These are phyloP conservation scores for Dactylellina parvicollis DNA, from an alignment of 2,329 filamentous ascomycete genomes.

Conservation along the genomic window DNA sequence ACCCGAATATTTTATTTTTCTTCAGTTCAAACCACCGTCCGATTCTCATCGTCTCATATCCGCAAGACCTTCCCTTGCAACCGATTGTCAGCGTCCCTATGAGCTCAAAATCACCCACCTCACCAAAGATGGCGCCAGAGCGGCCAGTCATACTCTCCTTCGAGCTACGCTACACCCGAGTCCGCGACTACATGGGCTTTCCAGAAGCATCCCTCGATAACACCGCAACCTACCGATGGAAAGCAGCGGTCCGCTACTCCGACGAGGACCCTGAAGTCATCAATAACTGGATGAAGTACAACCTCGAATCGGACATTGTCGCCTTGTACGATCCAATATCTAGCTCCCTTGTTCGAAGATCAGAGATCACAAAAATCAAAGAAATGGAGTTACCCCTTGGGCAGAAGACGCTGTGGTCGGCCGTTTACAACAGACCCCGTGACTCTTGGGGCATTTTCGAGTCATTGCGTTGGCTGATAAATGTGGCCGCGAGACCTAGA, in stretches of 20 bases:
- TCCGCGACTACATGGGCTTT: constrained; percentile 35
- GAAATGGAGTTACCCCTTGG: constrained; percentile 24
- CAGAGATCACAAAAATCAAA: constrained; percentile 20
- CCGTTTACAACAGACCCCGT: constrained; percentile 12
- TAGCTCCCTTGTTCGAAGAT: constrained; percentile 9
- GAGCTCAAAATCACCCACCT: not conserved
- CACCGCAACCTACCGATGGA: constrained; percentile 7
- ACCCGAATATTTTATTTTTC: too few relatives aligned
- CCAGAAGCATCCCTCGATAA: constrained; percentile 25
- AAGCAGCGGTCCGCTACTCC: constrained; percentile 25
- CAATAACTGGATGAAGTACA: constrained; percentile 21
- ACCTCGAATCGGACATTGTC: constrained; percentile 23
- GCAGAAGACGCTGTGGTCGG: constrained; percentile 15
- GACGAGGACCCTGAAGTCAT: constrained; percentile 21
- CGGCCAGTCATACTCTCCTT: constrained; percentile 21
- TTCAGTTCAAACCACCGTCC: too few relatives aligned
- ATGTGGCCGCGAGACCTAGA: constrained; percentile 2
- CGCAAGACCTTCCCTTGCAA: not conserved
- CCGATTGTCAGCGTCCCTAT: too few relatives aligned
- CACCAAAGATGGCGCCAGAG: not conserved
- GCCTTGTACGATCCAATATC: constrained; percentile 19
- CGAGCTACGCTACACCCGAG: constrained; percentile 29
- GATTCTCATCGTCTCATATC: too few relatives aligned
- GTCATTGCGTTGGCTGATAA: constrained; percentile 6
- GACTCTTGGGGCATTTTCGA: constrained; percentile 6